Conservation (phyloP, 2,329 filamentous ascomycete genomes). For the Aquanectria penicillioides region DNA sequence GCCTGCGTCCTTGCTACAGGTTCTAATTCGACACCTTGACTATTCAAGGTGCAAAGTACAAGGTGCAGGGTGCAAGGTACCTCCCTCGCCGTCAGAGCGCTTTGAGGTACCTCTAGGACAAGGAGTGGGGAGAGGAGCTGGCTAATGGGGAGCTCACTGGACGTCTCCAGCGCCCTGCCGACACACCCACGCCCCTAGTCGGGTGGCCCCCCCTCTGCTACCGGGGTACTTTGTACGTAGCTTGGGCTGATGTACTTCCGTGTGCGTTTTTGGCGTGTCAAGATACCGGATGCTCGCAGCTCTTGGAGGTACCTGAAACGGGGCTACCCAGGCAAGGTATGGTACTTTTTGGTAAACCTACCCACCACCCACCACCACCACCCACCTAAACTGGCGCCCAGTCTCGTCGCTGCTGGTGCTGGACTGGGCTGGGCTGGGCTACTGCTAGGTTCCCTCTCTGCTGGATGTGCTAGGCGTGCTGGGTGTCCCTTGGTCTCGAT, state of each 20-base stretch:
- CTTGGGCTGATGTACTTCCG: neutral
- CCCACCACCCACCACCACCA: slow-evolving; percentile 7
- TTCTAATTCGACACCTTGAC: slow-evolving; percentile 1
- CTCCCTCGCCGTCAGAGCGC: neutral
- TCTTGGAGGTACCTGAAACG: neutral
- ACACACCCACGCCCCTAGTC: slow-evolving; percentile 31
- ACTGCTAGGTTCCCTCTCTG: slow-evolving; percentile 16
- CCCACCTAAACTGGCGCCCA: slow-evolving; percentile 15
- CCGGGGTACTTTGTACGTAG: slow-evolving; percentile 34
- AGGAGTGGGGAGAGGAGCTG: slow-evolving; percentile 11
- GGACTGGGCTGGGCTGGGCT: slow-evolving; percentile 16
- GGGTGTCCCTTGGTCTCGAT: slow-evolving; percentile 19
- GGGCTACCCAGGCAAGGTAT: neutral
- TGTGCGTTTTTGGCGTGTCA: neutral
- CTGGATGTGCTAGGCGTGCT: slow-evolving; percentile 12
- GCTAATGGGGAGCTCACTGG: slow-evolving; percentile 15
- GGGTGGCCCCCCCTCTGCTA: slow-evolving; percentile 22
- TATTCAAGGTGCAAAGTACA: slow-evolving; percentile 5
- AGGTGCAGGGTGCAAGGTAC: too few species aligned
- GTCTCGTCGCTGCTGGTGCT: slow-evolving; percentile 2
- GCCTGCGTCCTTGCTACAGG: neutral
- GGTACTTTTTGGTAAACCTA: slow-evolving; percentile 11
- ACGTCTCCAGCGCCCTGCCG: slow-evolving; percentile 35
- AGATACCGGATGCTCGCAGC: neutral
- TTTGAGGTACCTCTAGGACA: neutral